Evolutionary conservation across 164 flowering plant genomes (phyloP).

Genomic region (Paratinospora sagittata): DNA sequence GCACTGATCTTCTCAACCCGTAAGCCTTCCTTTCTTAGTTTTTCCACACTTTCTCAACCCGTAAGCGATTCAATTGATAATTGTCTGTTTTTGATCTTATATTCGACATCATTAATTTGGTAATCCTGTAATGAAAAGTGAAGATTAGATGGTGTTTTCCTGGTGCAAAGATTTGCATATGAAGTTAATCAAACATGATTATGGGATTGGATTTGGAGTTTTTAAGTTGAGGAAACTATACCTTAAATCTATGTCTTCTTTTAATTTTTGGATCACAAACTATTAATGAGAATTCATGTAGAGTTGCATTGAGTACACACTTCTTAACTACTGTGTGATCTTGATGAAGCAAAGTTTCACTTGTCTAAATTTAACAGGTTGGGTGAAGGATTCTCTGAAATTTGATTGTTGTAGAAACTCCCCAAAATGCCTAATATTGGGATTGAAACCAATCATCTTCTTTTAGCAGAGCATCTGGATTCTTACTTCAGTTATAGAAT

Average conservation of each 20-base stretch:
- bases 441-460: no score
- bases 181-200: not conserved
- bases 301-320: no score
- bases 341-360: not conserved
- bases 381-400: no score
- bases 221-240: not conserved
- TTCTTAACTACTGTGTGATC: not conserved
- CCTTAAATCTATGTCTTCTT: not conserved
- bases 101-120: no score
- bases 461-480: not conserved
- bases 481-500: not conserved
- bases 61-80: not conserved
- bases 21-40: constrained; percentile 19
- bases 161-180: not conserved
- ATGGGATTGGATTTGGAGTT: no score
- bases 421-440: no score
- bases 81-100: not conserved
- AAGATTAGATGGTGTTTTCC: not conserved
- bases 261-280: not conserved
- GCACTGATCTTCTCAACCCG: constrained; percentile 63
- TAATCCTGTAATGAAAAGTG: not conserved
- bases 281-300: not conserved
- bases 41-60: no score
- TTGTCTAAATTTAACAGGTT: not conserved
- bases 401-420: not conserved